Conservation (phyloP, 495 filamentous ascomycete genomes). For the Xylaria bambusicola region DNA sequence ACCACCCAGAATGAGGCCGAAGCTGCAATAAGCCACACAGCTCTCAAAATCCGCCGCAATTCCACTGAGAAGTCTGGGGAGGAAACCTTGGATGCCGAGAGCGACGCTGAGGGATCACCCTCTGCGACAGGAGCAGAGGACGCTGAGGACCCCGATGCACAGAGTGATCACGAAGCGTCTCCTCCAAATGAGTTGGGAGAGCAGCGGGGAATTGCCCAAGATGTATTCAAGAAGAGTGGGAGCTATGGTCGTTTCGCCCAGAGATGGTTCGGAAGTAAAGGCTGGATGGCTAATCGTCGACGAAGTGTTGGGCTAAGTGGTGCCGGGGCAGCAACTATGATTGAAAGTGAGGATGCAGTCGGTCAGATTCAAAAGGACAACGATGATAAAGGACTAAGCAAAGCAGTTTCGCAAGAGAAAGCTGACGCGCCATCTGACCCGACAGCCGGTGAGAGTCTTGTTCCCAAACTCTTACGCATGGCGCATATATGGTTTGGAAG, state of each 20-base stretch:
- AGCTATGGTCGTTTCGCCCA: conserved; percentile 85
- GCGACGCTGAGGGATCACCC: conserved; percentile 37
- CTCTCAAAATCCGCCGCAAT: conserved; percentile 45
- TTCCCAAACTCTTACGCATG: conserved; percentile 82
- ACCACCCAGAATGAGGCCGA: conserved; percentile 72
- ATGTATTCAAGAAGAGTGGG: conserved; percentile 76
- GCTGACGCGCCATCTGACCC: conserved; percentile 26
- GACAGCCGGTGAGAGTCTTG: conserved; percentile 49
- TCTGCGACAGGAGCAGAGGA: conserved; percentile 33
- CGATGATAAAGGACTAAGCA: conserved; percentile 32
- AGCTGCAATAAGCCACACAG: conserved; percentile 66
- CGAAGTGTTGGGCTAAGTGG: conserved; percentile 59
- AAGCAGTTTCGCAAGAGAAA: conserved; percentile 34
- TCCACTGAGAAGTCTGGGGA: conserved; percentile 31
- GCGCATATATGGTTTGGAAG: conserved; percentile 76
- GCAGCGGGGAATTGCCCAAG: conserved; percentile 67
- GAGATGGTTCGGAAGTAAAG: conserved; percentile 83
- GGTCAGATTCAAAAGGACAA: conserved; percentile 8
- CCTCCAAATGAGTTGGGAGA: conserved; percentile 20
- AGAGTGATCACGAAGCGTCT: conserved; percentile 31
- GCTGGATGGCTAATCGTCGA: conserved; percentile 65
- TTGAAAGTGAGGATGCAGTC: conserved; percentile 12
- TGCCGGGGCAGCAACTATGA: conserved; percentile 19
- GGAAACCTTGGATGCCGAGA: conserved; percentile 44
- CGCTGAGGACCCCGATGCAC: conserved; percentile 28